Evolutionary conservation across 345 rosid genomes (phyloP).

Genomic region (Clarkia xantiana): DNA sequence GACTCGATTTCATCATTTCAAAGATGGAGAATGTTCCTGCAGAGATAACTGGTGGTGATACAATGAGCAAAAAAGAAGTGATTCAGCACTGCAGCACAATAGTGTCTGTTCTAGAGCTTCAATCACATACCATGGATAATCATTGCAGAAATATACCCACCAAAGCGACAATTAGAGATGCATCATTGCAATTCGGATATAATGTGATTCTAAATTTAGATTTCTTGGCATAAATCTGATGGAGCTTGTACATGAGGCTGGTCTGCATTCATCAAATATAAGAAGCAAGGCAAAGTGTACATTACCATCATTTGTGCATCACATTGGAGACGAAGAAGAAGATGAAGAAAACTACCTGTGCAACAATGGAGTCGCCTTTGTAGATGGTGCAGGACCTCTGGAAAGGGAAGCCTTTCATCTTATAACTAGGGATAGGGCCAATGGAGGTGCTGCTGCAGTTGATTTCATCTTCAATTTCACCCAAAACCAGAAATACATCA

Average conservation of each 20-base stretch:
- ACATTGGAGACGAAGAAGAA: not conserved
- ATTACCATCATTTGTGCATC: not conserved
- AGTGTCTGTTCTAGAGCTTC: no score
- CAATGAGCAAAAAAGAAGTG: no score
- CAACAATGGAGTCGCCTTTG: conserved; percentile 43
- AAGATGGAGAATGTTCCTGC: no score
- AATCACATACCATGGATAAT: no score
- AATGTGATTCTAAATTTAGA: conserved; percentile 57
- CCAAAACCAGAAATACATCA: conserved; percentile 29
- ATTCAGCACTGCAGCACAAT: no score
- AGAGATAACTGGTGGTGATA: no score
- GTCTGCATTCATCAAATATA: conserved; percentile 40
- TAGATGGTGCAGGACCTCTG: conserved; percentile 73
- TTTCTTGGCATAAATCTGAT: conserved; percentile 46
- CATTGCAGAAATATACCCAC: conserved; percentile 50
- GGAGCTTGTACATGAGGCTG: conserved; percentile 83
- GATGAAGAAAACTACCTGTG: conserved; percentile 34
- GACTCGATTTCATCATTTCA: no score
- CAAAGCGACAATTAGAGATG: conserved; percentile 41
- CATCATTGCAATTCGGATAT: conserved; percentile 44
- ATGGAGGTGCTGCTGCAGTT: not conserved
- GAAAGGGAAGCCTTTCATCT: conserved; percentile 53
- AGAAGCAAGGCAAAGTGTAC: not conserved
- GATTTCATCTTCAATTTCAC: conserved; percentile 9
- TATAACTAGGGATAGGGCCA: conserved; percentile 17